Base-by-base conservation (phyloP, 1,284 basidiomycete genomes). In the Leccinum fallax region DNA sequence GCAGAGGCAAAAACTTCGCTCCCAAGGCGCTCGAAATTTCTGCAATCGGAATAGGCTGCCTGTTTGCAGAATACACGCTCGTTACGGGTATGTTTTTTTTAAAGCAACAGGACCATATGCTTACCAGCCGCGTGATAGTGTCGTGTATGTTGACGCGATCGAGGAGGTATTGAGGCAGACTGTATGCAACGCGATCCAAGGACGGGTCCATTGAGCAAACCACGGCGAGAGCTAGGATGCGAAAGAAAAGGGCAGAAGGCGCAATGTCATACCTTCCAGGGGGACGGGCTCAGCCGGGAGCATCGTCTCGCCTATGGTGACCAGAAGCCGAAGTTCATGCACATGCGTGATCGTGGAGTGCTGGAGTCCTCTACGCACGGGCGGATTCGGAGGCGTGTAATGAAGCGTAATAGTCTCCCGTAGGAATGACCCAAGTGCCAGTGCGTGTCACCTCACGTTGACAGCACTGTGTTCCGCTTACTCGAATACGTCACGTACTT, bases 101-200 rank as follows among this genome's bases (percentile, higher is more conserved):
- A 40, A 7, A 46, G 55, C 16, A n/a, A 32, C 13, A 38, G 32
- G n/a, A 28, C 34, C 15, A n/a, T 15, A 15, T 38, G 57, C 71
- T 56, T 51, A 71, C 71, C 61, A 71, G 21, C 49, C 69, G 68
- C 8, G 63, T 66, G 56, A 71, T 68, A 28, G 71, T 72, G 38
- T 71, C 69, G 21, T 68, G 66, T 54, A 71, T 73, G 30, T 71
- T 73, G 60, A 59, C 15, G 15, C 70, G 69, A 57, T 71, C 70
- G 26, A 71, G 63, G n/a, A 71, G 26, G 53, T 67, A 71, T 49
- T 71, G 68, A 30, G 65, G 57, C 34, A 69, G 13, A 36, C 40
- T 62, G 60, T 72, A 70, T 34, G 61, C 54, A 24, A 59, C 11
- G 5, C 65, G 57, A 57, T 62, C 59, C 36, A 52, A 24, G 26